These are phyloP conservation scores for Vitis cinerea DNA, from an alignment of 164 flowering plant genomes.

Conservation along the genomic window DNA sequence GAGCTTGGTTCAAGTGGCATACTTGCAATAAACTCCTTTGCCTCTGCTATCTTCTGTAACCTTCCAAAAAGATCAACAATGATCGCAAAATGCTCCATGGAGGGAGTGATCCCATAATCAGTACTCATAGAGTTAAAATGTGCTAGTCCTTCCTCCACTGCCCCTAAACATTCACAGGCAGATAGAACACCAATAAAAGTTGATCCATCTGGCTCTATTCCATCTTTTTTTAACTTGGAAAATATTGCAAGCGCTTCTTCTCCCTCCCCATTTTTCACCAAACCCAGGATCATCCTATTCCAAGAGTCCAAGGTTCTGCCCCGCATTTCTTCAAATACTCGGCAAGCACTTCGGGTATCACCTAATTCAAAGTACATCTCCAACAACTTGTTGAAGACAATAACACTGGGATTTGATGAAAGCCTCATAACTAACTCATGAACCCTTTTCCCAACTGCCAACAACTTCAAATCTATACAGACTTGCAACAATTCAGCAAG, in stretches of 20 bases:
- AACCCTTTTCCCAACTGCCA: slow-evolving; percentile 23
- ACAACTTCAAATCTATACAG: slow-evolving; percentile 20
- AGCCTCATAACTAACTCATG: slow-evolving; percentile 18
- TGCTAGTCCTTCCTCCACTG: slow-evolving; percentile 26
- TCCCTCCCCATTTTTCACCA: slow-evolving; percentile 22
- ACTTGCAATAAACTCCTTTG: slow-evolving; percentile 33
- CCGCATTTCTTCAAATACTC: slow-evolving; percentile 31
- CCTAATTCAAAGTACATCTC: slow-evolving; percentile 26
- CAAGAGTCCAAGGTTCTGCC: slow-evolving; percentile 21
- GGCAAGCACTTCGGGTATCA: slow-evolving; percentile 13
- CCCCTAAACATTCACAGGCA: slow-evolving; percentile 36
- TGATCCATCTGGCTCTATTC: slow-evolving; percentile 27
- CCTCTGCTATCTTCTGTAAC: slow-evolving; percentile 30
- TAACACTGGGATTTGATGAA: slow-evolving; percentile 1
- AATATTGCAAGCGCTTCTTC: slow-evolving; percentile 25
- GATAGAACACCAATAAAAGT: slow-evolving; percentile 34
- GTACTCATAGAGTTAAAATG: slow-evolving; percentile 39
- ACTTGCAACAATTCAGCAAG: slow-evolving; percentile 22
- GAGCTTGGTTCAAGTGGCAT: slow-evolving; percentile 40
- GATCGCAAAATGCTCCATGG: slow-evolving; percentile 37
- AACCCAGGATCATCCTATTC: slow-evolving; percentile 27
- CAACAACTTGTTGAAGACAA: slow-evolving; percentile 20
- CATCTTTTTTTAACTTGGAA: slow-evolving; percentile 22
- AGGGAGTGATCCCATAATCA: slow-evolving; percentile 36
- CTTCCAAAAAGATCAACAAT: slow-evolving; percentile 41